Evolutionary conservation across 2,329 filamentous ascomycete species (phyloP).

Genomic region (Monosporascus sp.): DNA sequence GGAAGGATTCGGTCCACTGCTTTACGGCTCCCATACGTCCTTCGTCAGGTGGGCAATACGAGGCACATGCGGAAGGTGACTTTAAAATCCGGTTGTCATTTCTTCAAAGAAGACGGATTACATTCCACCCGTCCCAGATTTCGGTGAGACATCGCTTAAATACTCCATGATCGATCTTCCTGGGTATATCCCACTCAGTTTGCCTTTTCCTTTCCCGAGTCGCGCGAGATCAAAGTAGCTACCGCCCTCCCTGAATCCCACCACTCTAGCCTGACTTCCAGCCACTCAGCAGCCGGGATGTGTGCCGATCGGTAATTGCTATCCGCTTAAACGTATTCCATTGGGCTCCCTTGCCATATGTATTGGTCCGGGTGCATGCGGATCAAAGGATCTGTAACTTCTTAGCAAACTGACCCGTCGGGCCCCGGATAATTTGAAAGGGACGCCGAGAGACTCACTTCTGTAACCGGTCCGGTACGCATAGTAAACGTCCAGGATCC

Average conservation of each 20-base stretch:
- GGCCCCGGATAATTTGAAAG: neutral
- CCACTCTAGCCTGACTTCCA: neutral
- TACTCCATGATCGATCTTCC: neutral
- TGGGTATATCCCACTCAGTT: conserved; percentile 1
- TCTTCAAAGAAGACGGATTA: too few species aligned
- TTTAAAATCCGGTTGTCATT: too few species aligned
- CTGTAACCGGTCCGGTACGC: conserved; percentile 21
- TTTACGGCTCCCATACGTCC: too few species aligned
- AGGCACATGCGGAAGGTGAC: too few species aligned
- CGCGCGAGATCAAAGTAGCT: neutral
- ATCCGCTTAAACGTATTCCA: conserved; percentile 21
- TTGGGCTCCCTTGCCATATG: conserved; percentile 24
- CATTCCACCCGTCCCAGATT: neutral
- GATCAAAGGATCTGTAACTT: conserved; percentile 19
- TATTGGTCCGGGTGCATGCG: conserved; percentile 22
- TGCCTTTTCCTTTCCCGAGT: neutral
- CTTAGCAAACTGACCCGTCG: conserved; percentile 6
- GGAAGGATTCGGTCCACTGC: too few species aligned
- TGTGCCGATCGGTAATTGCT: neutral
- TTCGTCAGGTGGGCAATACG: too few species aligned
- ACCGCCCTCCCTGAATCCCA: neutral
- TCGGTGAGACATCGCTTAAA: too few species aligned
- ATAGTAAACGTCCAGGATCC: conserved; percentile 21
- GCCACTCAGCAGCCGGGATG: neutral
- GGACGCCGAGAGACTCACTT: conserved; percentile 15